Base-by-base conservation (phyloP, 2,329 filamentous ascomycete species). In the Aaosphaeria pasadenensis region DNA sequence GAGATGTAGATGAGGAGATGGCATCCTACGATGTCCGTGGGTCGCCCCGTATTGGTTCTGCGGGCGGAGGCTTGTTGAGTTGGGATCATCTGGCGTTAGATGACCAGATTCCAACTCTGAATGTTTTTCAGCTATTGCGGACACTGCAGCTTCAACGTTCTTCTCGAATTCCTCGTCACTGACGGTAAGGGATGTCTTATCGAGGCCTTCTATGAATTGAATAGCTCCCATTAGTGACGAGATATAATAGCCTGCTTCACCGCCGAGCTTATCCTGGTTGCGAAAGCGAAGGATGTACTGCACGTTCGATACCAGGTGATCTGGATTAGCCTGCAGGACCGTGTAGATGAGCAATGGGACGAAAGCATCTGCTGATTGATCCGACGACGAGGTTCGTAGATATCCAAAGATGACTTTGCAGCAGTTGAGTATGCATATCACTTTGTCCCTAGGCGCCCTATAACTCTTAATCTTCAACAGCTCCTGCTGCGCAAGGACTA, bases 341-440 rank as follows among this genome's bases (percentile, higher is more conserved):
- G 96, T 94, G 60, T 96, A 97, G 48, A 99, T 99, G 47, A 99
- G 79, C 30, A 97, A 79, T 3, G 4, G 94, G 88, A 54, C 90
- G 60, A 99, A 99, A 0, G 92, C 91, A 72, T 99, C 94, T 9
- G 94, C 94, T 1, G 92, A 97, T 24, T 91, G 92, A 67, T 99
- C 94, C 1, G 87, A 88, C 71, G 95, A 95, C 45, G 89, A 85
- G 66, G 96, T 95, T 57, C 92, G 91, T 45, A 99, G 76, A 43
- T 96, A 83, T 13, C 92, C 94, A 71, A 99, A 97, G 54, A 99
- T 97, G 54, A 99, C 95, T 73, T 99, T 99, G 82, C 94, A 99
- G 74, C 91, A 96, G 72, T 99, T 99, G 47, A 99, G 75, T 41
- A 97, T 90, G 70, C 94, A 99, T 43, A 99, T 97, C 47, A 99